These are phyloP conservation scores for Alternaria tenuissima DNA, from an alignment of 2,329 filamentous ascomycete species.

Conservation along the genomic window DNA sequence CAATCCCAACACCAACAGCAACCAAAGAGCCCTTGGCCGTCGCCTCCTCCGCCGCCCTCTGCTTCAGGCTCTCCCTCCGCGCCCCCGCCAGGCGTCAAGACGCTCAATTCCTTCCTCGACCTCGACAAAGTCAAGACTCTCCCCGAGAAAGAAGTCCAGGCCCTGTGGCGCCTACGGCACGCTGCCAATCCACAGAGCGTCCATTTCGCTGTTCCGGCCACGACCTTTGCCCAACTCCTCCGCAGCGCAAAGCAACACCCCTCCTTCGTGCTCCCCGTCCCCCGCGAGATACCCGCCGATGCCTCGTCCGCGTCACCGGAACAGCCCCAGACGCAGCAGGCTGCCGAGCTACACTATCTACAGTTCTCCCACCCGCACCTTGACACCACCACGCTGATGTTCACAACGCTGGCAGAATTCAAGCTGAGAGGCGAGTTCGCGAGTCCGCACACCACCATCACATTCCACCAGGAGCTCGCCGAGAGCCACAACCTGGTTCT, in stretches of 20 bases:
- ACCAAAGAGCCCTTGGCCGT: slow-evolving; percentile 31
- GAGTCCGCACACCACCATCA: slow-evolving; percentile 90
- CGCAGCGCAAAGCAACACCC: slow-evolving; percentile 76
- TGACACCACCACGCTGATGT: slow-evolving; percentile 71
- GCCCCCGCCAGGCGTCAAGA: slow-evolving; percentile 64
- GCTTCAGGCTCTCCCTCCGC: slow-evolving; percentile 37
- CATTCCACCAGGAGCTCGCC: slow-evolving; percentile 85
- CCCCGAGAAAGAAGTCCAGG: slow-evolving; percentile 81
- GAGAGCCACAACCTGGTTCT: slow-evolving; percentile 80
- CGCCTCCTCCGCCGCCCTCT: slow-evolving; percentile 35
- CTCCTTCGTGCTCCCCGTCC: slow-evolving; percentile 89
- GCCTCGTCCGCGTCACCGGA: slow-evolving; percentile 21
- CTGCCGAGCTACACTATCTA: slow-evolving; percentile 93
- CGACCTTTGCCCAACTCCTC: slow-evolving; percentile 78
- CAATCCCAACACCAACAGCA: slow-evolving; percentile 28
- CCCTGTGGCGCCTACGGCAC: slow-evolving; percentile 90
- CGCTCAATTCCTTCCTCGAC: slow-evolving; percentile 76
- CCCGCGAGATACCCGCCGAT: slow-evolving; percentile 60
- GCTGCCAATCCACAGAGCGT: slow-evolving; percentile 75
- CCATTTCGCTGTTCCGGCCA: slow-evolving; percentile 80
- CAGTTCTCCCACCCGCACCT: slow-evolving; percentile 91
- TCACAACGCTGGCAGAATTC: slow-evolving; percentile 93
- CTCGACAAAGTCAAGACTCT: slow-evolving; percentile 77
- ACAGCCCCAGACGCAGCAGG: slow-evolving; percentile 54
- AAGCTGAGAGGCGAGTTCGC: slow-evolving; percentile 90